phyloP scores from a whole-genome alignment of 352 stramenopile genomes.

The Globisporangium alternatum region DNA sequence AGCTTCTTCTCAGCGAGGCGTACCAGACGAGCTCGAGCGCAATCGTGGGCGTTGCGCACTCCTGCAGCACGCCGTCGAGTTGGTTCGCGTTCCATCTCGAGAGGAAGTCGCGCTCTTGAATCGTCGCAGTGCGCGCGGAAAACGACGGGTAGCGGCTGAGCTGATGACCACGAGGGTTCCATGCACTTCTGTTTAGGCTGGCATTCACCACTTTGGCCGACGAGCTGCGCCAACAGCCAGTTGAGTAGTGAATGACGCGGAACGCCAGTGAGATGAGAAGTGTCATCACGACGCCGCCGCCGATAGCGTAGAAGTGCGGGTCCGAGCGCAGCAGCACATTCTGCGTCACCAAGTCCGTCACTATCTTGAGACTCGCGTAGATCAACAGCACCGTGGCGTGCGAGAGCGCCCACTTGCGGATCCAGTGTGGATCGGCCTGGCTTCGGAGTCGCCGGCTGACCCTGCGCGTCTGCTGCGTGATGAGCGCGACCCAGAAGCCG shows the following conservation, averaged over 20 bases:
- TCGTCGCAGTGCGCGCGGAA: background rate
- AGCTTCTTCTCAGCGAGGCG: background rate
- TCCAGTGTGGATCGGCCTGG: conserved; percentile 22
- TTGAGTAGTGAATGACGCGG: conserved; percentile 17
- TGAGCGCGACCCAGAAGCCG: conserved; percentile 35
- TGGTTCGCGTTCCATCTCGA: conserved; percentile 4
- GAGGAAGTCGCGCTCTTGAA: background rate
- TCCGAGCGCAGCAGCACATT: conserved; percentile 32
- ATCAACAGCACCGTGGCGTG: conserved; percentile 20
- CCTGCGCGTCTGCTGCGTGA: conserved; percentile 31
- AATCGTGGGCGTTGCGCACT: conserved; percentile 5
- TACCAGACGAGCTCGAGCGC: conserved; percentile 7
- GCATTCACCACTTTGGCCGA: background rate
- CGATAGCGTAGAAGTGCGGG: conserved; percentile 39
- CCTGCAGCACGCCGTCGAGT: conserved; percentile 7
- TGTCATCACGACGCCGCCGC: conserved; percentile 26
- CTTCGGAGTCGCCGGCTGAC: conserved; percentile 26
- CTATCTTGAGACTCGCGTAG: conserved; percentile 29
- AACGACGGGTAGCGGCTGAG: conserved; percentile 2
- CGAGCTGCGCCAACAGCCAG: background rate
- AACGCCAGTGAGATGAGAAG: conserved; percentile 28
- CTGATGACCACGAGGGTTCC: background rate
- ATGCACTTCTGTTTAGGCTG: background rate
- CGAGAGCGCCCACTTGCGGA: conserved; percentile 25
- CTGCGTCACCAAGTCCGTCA: conserved; percentile 21